Base-by-base conservation (phyloP, 2,329 filamentous ascomycete species). In the Cordyceps cateniannulata region DNA sequence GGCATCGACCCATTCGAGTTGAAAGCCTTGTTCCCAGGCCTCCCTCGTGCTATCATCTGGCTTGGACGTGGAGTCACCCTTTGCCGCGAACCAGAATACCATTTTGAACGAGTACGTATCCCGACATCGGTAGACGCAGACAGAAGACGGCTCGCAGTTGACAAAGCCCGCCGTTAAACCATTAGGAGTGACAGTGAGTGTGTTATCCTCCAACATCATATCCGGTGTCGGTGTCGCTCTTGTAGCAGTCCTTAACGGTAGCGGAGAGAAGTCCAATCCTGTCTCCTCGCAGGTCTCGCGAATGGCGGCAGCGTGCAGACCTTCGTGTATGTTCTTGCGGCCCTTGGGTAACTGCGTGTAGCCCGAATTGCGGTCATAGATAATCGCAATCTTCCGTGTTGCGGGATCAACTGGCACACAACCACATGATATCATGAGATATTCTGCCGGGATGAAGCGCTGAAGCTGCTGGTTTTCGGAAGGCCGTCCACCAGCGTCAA, bases 281-380 rank as follows among this genome's bases (percentile, higher is more conserved):
- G 78, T 79, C 66, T 81, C 79, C 63, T 81, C 79, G 48, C 71
- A 71, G 0, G 78, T 79, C 66, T 81, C 79, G 29, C 78, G 75
- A 16, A 81, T 63, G 14, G 78, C 79, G 0, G 78, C 71, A 2
- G 67, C 68, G 27, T 74, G 71, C 38, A 78, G 69, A 62, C 71
- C 71, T 63, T 81, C 78, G 59, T 71, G 73, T 48, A 81, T 75
- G 65, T 80, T 76, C 66, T 79, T 79, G 63, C 77, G 73, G 51
- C 79, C 78, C 66, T 81, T 80, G 53, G 78, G 78, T 7, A 81
- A 71, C 67, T 80, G 77, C 65, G 71, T 76, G 63, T 79, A 75
- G 20, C 71, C 69, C 62, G 76, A 73, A 49, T 70, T 70, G 27
- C 68, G 71, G 67, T 81, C 79, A 66, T 71, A 76, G 22, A 81